phyloP scores from a whole-genome alignment of 202 grass and related monocot genomes.

The Dendrocalamus latiflorus region DNA sequence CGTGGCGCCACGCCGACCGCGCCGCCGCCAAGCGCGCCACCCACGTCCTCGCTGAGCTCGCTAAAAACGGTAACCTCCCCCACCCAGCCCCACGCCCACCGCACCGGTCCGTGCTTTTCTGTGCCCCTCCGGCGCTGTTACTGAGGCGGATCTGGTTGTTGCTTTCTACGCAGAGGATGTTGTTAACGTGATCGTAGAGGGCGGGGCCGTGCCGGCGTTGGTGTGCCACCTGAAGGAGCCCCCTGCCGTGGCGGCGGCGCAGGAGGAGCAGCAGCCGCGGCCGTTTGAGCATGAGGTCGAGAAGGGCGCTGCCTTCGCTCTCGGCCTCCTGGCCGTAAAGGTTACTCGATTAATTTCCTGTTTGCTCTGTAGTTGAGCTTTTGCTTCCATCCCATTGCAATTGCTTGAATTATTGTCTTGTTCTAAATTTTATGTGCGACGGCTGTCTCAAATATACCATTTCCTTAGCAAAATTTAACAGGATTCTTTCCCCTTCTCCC shows the following conservation, averaged over 20 bases:
- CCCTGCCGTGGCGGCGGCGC: conserved; percentile 1
- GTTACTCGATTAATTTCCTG: conserved; percentile 32
- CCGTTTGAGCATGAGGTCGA: conserved; percentile 94
- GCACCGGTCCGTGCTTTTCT: conserved; percentile 28
- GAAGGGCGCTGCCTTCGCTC: conserved; percentile 95
- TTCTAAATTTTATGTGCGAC: background rate
- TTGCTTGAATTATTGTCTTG: conserved; percentile 13
- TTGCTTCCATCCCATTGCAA: background rate
- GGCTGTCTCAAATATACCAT: background rate
- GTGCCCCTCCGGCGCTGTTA: background rate
- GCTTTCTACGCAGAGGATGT: conserved; percentile 66
- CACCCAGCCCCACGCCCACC: background rate
- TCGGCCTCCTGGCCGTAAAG: conserved; percentile 97
- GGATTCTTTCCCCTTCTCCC: background rate
- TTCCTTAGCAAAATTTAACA: background rate
- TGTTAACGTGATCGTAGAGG: conserved; percentile 89
- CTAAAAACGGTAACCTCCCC: conserved; percentile 72
- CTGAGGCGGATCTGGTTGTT: conserved; percentile 41
- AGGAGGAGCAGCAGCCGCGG: conserved; percentile 42
- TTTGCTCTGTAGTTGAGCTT: conserved; percentile 2
- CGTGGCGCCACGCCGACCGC: conserved; percentile 81
- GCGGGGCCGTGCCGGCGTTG: conserved; percentile 74
- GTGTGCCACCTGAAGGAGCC: conserved; percentile 79
- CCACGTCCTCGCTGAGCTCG: conserved; percentile 76
- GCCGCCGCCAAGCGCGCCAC: conserved; percentile 77